phyloP scores from a whole-genome alignment of 768 basidiomycete species.

The Termitomyces sp. region DNA sequence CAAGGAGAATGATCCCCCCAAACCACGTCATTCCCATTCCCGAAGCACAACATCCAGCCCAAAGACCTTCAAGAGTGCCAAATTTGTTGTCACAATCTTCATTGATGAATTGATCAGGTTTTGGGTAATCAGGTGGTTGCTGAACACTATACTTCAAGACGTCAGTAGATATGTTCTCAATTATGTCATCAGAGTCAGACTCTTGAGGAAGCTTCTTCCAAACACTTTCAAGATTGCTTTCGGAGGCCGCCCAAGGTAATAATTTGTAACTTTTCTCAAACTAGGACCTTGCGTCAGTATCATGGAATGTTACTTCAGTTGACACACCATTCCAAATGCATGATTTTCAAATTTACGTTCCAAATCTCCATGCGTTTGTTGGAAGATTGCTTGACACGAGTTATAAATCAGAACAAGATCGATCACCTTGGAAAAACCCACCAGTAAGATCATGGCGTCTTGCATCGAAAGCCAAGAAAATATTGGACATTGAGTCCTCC shows the following conservation, averaged over 20 bases:
- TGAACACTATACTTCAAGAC: not conserved
- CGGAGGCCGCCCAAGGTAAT: not conserved
- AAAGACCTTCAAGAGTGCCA: not conserved
- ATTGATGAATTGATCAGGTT: not conserved
- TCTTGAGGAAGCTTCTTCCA: not conserved
- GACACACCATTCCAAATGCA: constrained; percentile 6
- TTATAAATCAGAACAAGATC: not conserved
- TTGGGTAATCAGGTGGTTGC: not conserved
- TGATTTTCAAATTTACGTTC: constrained; percentile 2
- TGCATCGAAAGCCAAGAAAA: too few relatives aligned
- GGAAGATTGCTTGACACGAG: constrained; percentile 1
- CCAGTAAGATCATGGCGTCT: constrained; percentile 2
- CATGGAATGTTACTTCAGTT: not conserved
- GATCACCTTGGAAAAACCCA: not conserved
- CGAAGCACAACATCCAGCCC: constrained; percentile 1
- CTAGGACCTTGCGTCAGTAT: not conserved
- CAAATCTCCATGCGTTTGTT: too few relatives aligned
- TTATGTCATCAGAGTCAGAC: not conserved
- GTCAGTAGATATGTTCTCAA: too few relatives aligned
- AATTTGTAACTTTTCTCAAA: not conserved
- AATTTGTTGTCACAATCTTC: not conserved
- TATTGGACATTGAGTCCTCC: not conserved
- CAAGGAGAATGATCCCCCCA: not conserved
- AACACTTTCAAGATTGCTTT: not conserved
- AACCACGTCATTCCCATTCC: not conserved